Base-by-base conservation (phyloP, 2,329 filamentous ascomycete genomes). In the Tolypocladium pustulatum region DNA sequence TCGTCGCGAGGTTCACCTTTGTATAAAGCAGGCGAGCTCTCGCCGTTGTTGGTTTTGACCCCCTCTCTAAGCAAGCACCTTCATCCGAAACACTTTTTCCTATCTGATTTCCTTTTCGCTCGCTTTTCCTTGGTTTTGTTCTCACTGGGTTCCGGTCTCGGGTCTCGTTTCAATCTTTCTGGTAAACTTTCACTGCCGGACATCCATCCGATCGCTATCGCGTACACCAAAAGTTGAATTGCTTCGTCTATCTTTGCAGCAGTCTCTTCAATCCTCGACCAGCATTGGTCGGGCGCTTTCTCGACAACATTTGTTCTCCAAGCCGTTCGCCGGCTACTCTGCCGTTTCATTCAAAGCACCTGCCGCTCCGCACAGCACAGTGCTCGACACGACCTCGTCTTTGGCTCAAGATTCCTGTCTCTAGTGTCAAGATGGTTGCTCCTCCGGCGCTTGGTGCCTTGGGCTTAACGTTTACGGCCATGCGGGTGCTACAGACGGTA, bases 401-500 rank as follows among this genome's bases (percentile, higher is more conserved):
- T 56, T 75, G 74, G 15, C 68, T 80, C 58, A 67, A 74, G 58
- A 79, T 75, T 43, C 62, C 69, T n/a, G 61, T 58, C 52, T 60
- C 62, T 38, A 61, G 62, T 56, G 37, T 67, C 66, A 76, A 65
- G 61, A 81, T 80, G 78, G 70, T 71, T 60, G 71, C 75, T 61
- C 72, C 72, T 61, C 76, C 83, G 72, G 73, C 80, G 73, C 76
- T 87, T 72, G 87, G 89, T 66, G 87, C 88, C 70, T 76, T 94
- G 64, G 90, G 89, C 71, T 84, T 87, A 66, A 88, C 88, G 65
- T 96, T 95, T 76, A 85, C 89, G 60, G 77, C 85, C 64, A 82
- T 88, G 64, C 87, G 92, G 54, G 79, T 81, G 59, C 79, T 92
- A 64, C 86, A 95, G 70, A 80, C 84, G 60, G 74, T 88, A 62